Base-by-base conservation (phyloP, 495 filamentous ascomycete genomes). In the Talaromyces proteolyticus region DNA sequence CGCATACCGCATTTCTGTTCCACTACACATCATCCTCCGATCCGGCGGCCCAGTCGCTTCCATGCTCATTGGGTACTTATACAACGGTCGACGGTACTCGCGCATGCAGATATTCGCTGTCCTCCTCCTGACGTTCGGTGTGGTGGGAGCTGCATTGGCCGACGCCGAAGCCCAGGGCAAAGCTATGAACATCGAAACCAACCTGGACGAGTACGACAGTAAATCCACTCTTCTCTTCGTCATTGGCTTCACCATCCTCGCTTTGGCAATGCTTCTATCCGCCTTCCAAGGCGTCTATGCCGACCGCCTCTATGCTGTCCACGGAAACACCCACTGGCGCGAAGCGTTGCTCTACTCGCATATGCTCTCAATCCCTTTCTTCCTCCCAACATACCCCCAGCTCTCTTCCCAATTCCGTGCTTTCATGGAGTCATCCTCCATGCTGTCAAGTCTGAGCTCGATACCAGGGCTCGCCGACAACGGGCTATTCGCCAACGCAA, bases 261-360 rank as follows among this genome's bases (percentile, higher is more conserved):
- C 92, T 42, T 55, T 95, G 49, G 93, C 93, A 2, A 94, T 96
- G 68, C 64, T 95, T 5, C 72, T 97, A 26, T 95, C 90, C 19
- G 89, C 93, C 34, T 87, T 91, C 54, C 96, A 96, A 82, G 93
- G 93, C 36, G 78, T 95, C 26, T 99, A 95, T 66, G 90, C 90
- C 0, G 89, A 98, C 63, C 78, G 87, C 53, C 88, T 91, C 4
- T 99, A 96, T 66, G 78, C 80, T 51, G 77, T 70, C 18, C 87
- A 95, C 68, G 90, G 91, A 19, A 84, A 68, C 14, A 62, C 84
- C 29, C 86, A 95, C 68, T 97, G 93, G 90, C 88, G 87, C 55
- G 93, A 97, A 64, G 95, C 94, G 57, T 77, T 99, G 14, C 96
- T 99, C 66, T 99, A 97, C 66, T 87, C 84, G 17, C 90, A 95